Base-by-base conservation (phyloP, 2,329 filamentous ascomycete species). In the Penicillium polonicum region DNA sequence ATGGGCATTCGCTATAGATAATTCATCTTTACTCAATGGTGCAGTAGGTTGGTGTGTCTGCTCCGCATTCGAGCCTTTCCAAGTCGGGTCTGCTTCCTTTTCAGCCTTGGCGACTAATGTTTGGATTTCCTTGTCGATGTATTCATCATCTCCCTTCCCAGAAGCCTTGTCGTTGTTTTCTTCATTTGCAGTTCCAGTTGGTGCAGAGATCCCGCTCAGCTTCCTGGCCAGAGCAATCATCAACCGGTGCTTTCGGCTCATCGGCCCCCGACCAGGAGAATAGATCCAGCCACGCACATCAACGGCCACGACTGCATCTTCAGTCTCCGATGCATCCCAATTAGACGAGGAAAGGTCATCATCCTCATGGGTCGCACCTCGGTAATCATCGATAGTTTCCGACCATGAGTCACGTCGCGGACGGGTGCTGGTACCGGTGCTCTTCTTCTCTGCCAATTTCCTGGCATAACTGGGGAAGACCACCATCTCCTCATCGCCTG, bases 281-380 rank as follows among this genome's bases (percentile, higher is more conserved):
- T 96, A 99, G 51, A 97, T 85, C 94, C 95, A 99, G 15, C 94
- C 94, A 65, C 93, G 84, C 25, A 99, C 91, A 72, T 99, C 93
- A 6, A 97, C 91, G 70, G 97, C 93, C 1, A 97, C 90, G 4
- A 97, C 80, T 0, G 92, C 91, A 72, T 89, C 89, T 68, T 92
- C 87, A 59, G 93, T 88, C 72, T 96, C 89, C 52, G 88, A 84
- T 60, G 84, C 84, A 57, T 92, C 86, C 89, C 90, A 96, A 68
- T 93, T 86, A 54, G 85, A 79, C 42, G 83, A 84, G 88, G 89
- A 93, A 44, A 10, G 5, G n/a, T 86, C 83, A 62, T 91, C 86
- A 44, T 80, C 82, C 33, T 83, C 78, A 2, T 67, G 60, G 15
- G 63, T 54, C 2, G 50, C 75, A 72, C 62, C 76, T 64, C 44